phyloP scores from a whole-genome alignment of 2,329 filamentous ascomycete genomes.

The Fusarium nisikadoi region DNA sequence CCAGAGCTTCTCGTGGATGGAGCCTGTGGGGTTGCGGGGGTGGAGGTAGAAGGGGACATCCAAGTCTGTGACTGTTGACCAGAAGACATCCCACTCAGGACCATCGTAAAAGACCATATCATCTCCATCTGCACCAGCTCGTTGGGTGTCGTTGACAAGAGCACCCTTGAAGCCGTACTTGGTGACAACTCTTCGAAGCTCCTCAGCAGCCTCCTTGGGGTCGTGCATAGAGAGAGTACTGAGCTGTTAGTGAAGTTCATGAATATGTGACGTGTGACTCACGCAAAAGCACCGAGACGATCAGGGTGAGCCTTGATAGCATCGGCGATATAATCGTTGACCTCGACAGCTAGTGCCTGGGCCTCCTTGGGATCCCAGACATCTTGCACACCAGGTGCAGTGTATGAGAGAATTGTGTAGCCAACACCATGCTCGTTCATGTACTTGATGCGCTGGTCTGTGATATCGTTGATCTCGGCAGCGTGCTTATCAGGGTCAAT shows the following conservation, averaged over 20 bases:
- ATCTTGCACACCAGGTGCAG: constrained; percentile 60
- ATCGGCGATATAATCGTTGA: constrained; percentile 55
- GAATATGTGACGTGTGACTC: neutral
- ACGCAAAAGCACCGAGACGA: constrained; percentile 60
- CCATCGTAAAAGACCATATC: constrained; percentile 73
- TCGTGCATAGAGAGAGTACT: constrained; percentile 64
- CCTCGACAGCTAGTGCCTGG: constrained; percentile 54
- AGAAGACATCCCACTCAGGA: constrained; percentile 70
- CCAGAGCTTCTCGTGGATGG: constrained; percentile 67
- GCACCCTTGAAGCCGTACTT: constrained; percentile 71
- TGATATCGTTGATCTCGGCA: constrained; percentile 61
- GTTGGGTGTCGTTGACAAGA: constrained; percentile 71
- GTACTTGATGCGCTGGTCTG: constrained; percentile 54
- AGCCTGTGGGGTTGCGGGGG: constrained; percentile 66
- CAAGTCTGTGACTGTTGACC: constrained; percentile 66
- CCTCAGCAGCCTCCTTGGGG: constrained; percentile 59
- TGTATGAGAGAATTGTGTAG: constrained; percentile 61
- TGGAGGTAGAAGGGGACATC: constrained; percentile 74
- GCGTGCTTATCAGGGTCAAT: constrained; percentile 68
- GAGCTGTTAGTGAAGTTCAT: neutral
- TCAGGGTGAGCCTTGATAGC: constrained; percentile 53
- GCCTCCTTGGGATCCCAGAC: constrained; percentile 55
- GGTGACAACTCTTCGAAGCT: constrained; percentile 64
- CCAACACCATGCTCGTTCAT: constrained; percentile 60
- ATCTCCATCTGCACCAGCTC: constrained; percentile 66